Evolutionary conservation across 192 early-diverging fungal species (phyloP).

Genomic region (Coemansia sp.): DNA sequence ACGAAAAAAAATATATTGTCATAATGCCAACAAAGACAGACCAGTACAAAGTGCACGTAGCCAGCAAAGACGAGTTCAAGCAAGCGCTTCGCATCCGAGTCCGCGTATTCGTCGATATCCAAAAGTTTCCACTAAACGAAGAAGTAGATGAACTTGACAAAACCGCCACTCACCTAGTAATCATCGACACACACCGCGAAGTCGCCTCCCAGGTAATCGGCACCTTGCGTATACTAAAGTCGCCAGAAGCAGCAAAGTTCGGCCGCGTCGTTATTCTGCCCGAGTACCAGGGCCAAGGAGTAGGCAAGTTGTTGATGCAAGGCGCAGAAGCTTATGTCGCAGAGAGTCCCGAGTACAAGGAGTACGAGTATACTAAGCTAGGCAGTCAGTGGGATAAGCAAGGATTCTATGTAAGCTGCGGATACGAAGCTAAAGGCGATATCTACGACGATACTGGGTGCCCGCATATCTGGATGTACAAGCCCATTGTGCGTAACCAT

Average conservation of each 20-base stretch:
- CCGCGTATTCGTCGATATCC: conserved; percentile 45
- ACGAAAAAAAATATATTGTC: neutral
- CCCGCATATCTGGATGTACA: conserved; percentile 50
- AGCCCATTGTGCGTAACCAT: conserved; percentile 12
- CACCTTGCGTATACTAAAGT: conserved; percentile 30
- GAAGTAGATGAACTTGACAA: conserved; percentile 38
- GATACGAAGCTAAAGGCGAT: conserved; percentile 30
- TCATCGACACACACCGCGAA: neutral
- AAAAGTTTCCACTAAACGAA: conserved; percentile 33
- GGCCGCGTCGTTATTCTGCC: conserved; percentile 44
- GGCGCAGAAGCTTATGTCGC: conserved; percentile 23
- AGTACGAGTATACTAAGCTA: conserved; percentile 18
- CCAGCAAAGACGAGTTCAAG: conserved; percentile 22
- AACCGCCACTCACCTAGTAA: conserved; percentile 28
- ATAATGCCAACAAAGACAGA: neutral
- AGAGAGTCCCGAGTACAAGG: neutral
- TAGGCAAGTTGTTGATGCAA: conserved; percentile 27
- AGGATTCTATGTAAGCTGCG: conserved; percentile 41
- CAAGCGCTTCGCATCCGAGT: conserved; percentile 30
- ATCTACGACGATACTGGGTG: conserved; percentile 38
- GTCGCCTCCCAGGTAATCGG: conserved; percentile 26
- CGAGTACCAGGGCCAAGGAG: conserved; percentile 43
- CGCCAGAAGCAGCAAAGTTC: conserved; percentile 21
- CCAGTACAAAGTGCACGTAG: conserved; percentile 23
- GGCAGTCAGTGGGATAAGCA: conserved; percentile 49